Evolutionary conservation across 2,329 filamentous ascomycete genomes (phyloP).

Genomic region (Fusarium succisae): DNA sequence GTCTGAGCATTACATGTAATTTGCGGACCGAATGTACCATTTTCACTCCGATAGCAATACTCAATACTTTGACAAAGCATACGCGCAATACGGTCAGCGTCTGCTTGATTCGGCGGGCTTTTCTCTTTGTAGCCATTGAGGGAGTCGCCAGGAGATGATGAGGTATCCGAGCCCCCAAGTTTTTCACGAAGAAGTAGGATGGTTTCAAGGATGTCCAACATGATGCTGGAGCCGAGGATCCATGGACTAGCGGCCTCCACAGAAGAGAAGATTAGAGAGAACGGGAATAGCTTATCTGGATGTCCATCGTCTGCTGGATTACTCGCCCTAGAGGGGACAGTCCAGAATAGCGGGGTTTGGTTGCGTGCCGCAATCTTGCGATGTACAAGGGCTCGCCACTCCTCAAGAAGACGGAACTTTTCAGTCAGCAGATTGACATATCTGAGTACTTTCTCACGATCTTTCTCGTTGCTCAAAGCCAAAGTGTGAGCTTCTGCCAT

Average conservation of each 20-base stretch:
- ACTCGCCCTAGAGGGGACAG: background rate
- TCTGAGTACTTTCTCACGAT: fast-evolving
- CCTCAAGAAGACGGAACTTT: background rate
- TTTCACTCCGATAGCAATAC: conserved; percentile 5
- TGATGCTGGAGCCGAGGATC: background rate
- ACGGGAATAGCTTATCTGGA: background rate
- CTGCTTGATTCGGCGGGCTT: background rate
- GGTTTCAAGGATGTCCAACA: background rate
- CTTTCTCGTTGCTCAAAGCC: fast-evolving
- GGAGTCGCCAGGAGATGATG: fast-evolving
- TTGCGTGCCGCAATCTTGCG: fast-evolving
- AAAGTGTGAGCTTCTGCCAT: background rate
- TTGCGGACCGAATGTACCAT: conserved; percentile 10
- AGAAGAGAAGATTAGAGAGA: background rate
- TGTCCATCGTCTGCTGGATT: background rate
- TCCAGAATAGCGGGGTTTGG: background rate
- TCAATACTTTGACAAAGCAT: conserved; percentile 6
- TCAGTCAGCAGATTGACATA: background rate
- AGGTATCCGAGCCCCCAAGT: fast-evolving
- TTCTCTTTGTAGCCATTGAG: fast-evolving
- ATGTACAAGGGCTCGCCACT: background rate
- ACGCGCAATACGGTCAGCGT: background rate
- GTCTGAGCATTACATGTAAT: conserved; percentile 9
- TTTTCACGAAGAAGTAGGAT: background rate
- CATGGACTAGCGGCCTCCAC: background rate